A percentile compares a stretch with the other conserved stretches of the same genome.
Conservation (phyloP, 768 basidiomycete genomes). For the Phallus indusiatus region DNA sequence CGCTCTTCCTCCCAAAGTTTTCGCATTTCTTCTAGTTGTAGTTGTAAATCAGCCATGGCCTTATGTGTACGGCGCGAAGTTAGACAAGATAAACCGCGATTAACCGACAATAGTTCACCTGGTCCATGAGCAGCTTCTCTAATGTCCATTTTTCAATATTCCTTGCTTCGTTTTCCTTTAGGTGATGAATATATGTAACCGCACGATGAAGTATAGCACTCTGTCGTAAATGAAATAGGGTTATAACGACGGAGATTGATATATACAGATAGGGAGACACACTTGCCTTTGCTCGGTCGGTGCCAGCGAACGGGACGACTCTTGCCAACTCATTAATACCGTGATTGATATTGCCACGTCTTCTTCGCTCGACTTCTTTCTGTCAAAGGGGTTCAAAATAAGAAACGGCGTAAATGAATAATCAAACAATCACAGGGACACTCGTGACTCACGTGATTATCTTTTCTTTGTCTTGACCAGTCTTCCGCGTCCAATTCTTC, state of each 20-base stretch:
- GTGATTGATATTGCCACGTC: slow-evolving; percentile 92
- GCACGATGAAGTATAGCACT: slow-evolving; percentile 82
- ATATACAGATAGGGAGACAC: not conserved
- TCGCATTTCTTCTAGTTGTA: slow-evolving; percentile 74
- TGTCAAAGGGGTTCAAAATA: slow-evolving; percentile 23
- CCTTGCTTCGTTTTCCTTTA: slow-evolving; percentile 83
- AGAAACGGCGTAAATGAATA: not conserved
- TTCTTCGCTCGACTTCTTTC: slow-evolving; percentile 97
- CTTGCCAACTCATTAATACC: slow-evolving; percentile 88
- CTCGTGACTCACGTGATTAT: slow-evolving; percentile 56
- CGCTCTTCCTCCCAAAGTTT: slow-evolving; percentile 78
- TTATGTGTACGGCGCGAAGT: not conserved
- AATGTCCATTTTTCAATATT: slow-evolving; percentile 93
- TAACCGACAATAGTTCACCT: slow-evolving; percentile 28
- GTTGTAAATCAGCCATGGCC: slow-evolving; percentile 74
- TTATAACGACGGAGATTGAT: not conserved
- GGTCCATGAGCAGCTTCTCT: slow-evolving; percentile 87
- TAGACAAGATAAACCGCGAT: not conserved
- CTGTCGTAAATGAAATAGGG: slow-evolving; percentile 39
- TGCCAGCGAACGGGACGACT: slow-evolving; percentile 80
- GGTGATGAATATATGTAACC: slow-evolving; percentile 84
- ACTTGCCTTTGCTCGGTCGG: slow-evolving; percentile 44
- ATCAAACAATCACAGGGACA: slow-evolving; percentile 4
- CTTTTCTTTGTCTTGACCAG: slow-evolving; percentile 72
- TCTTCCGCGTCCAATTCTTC: slow-evolving; percentile 51